Base-by-base conservation (phyloP, 78 protist species). In the Emiliania huxleyi region DNA sequence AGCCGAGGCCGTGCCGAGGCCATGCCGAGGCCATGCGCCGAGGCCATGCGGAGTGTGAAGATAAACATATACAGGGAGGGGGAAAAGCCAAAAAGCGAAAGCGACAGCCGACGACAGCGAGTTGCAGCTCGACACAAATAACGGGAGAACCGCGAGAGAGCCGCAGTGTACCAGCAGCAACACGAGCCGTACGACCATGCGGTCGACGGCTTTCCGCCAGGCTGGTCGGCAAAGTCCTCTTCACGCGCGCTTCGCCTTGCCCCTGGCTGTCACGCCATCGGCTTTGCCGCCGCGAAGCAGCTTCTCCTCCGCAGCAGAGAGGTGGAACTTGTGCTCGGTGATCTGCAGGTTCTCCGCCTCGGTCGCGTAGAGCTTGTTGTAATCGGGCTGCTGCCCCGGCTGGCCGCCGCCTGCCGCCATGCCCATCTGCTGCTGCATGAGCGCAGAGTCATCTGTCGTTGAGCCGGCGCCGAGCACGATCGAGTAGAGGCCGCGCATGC, bases 401-500 rank as follows among this genome's bases (percentile, higher is more conserved):
- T 25, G 44, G 79, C 29, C 92, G 92, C 4, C 91, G 56, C 19
- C 38, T n/a, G n/a, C n/a, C 8, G 0, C 95, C 93, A 91, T 88
- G 89, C 43, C 88, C 79, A 79, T 52, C 46, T 52, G 62, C 75
- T 26, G 25, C n/a, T 46, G 69, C 90, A 85, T 84, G 25, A 89
- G 75, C 92, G 15, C 45, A 44, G 48, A 21, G 75, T 55, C 79
- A 56, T 52, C 48, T 3, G 37, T 45, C 71, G 15, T 46, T 22
- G 6, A 0, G 69, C n/a, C 29, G 1, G 93, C 96, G 35, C 94
- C 93, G 11, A 96, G 75, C 0, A 96, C 69, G 29, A 97, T 69
- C 6, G 94, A 38, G 90, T 91, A 90, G 46, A 97, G 75, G 26
- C 98, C 98, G 22, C 95, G 93, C n/a, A 96, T 84, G 84, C 98